Percentiles rank a stretch among this genome's conserved stretches.
These are phyloP conservation scores for Suhomyces coccinellae DNA, from an alignment of 1,139 yeast species.

Conservation along the genomic window DNA sequence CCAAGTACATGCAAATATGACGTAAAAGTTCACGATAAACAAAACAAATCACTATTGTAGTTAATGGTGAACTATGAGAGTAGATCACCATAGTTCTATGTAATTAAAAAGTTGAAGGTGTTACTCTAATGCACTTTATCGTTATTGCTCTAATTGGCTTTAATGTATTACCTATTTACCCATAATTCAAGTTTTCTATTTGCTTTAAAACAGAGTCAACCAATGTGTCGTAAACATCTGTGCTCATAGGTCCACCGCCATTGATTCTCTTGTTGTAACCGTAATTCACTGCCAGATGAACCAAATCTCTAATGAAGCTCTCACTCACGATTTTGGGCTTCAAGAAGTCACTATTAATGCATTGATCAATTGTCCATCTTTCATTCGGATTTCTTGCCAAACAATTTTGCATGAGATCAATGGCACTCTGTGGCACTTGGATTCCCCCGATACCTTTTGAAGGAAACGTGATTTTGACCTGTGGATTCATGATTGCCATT, in stretches of 20 bases:
- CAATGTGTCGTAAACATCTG: conserved; percentile 43
- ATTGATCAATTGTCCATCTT: conserved; percentile 65
- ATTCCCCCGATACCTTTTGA: conserved; percentile 61
- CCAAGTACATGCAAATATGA: conserved; percentile 10
- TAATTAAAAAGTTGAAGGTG: no score
- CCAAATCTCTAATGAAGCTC: conserved; percentile 65
- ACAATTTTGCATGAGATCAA: conserved; percentile 74
- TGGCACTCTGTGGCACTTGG: conserved; percentile 64
- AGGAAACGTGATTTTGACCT: conserved; percentile 73
- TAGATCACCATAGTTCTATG: no score
- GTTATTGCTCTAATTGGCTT: not conserved
- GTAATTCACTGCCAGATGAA: conserved; percentile 72
- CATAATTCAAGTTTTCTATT: conserved; percentile 41
- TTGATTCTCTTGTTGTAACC: conserved; percentile 49
- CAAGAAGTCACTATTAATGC: conserved; percentile 59
- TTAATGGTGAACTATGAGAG: no score
- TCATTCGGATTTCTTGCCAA: conserved; percentile 69
- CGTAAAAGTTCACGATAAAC: conserved; percentile 1
- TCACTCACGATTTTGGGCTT: conserved; percentile 74
- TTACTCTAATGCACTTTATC: no score
- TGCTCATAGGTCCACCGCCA: conserved; percentile 36
- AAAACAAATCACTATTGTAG: not conserved
- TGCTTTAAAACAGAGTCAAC: conserved; percentile 44
- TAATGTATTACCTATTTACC: conserved; percentile 15
- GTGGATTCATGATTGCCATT: conserved; percentile 85